These are phyloP conservation scores for Circinella umbellata DNA, from an alignment of 371 early-diverging fungal species.

Conservation along the genomic window DNA sequence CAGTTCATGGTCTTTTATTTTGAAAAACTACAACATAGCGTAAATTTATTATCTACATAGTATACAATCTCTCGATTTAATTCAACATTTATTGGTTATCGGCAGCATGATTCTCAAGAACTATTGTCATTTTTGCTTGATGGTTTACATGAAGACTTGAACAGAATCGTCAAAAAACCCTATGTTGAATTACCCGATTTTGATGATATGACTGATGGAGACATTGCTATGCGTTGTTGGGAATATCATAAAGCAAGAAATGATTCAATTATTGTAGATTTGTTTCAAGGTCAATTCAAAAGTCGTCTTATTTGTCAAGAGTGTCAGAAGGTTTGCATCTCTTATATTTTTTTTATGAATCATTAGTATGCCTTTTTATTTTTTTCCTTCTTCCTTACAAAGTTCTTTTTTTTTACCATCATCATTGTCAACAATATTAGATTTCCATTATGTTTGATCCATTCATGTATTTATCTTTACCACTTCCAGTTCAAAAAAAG, in stretches of 20 bases:
- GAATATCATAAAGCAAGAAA: conserved; percentile 67
- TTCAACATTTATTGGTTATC: conserved; percentile 68
- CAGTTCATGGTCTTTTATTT: neutral
- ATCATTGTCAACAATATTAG: conserved; percentile 8
- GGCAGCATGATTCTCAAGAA: conserved; percentile 81
- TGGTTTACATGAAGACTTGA: conserved; percentile 74
- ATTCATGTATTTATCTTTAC: conserved; percentile 71
- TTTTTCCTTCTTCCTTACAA: no score
- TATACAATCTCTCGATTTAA: conserved; percentile 69
- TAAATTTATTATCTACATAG: conserved; percentile 18
- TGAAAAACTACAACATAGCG: no score
- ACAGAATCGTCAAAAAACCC: conserved; percentile 72
- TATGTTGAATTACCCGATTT: conserved; percentile 79
- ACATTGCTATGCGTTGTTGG: conserved; percentile 64
- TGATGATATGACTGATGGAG: conserved; percentile 65
- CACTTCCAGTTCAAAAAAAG: conserved; percentile 63
- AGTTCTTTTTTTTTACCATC: no score
- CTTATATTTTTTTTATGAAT: no score
- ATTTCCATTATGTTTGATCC: conserved; percentile 76
- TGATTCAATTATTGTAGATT: conserved; percentile 75
- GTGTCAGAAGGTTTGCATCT: conserved; percentile 54
- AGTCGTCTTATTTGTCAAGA: conserved; percentile 73
- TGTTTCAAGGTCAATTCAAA: conserved; percentile 87
- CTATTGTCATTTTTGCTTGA: conserved; percentile 65
- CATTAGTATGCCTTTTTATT: no score